Conservation (phyloP, 2,329 filamentous ascomycete genomes). For the Xylaria sp. region DNA sequence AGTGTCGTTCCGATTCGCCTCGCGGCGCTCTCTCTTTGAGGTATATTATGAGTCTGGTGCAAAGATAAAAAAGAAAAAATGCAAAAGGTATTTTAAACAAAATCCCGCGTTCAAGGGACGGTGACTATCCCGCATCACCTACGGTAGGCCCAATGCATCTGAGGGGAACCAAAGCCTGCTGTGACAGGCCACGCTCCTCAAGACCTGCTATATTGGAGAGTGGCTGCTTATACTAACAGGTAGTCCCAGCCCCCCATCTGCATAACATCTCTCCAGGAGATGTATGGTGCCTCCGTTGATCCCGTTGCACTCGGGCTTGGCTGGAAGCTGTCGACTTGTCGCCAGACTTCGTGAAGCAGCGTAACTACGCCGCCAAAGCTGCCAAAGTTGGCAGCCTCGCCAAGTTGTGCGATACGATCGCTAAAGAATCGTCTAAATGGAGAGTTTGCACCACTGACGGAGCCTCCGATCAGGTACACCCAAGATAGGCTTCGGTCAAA, state of each 20-base stretch:
- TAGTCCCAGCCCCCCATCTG: constrained; percentile 91
- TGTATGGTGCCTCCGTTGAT: constrained; percentile 65
- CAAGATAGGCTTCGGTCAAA: constrained; percentile 93
- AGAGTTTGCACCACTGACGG: constrained; percentile 76
- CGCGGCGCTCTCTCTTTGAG: constrained; percentile 49
- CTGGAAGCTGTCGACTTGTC: constrained; percentile 71
- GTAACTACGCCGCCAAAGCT: constrained; percentile 85
- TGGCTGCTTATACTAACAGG: constrained; percentile 76
- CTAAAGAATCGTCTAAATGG: constrained; percentile 81
- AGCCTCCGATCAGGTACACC: constrained; percentile 90
- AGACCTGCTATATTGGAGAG: constrained; percentile 52
- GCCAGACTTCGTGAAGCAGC: constrained; percentile 86
- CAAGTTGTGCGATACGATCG: constrained; percentile 78
- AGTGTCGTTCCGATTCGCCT: constrained; percentile 50
- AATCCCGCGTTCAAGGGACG: constrained; percentile 46
- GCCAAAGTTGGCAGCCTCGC: constrained; percentile 80
- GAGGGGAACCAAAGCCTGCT: constrained; percentile 32
- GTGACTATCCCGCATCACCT: constrained; percentile 54
- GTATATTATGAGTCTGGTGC: constrained; percentile 44
- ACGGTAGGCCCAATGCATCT: constrained; percentile 45
- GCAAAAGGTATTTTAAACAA: constrained; percentile 40
- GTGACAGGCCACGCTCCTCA: constrained; percentile 44
- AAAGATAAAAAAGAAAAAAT: constrained; percentile 44
- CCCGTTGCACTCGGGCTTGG: constrained; percentile 51
- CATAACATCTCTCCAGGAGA: constrained; percentile 97